Evolutionary conservation across 2,329 filamentous ascomycete species (phyloP).

Genomic region (Endoconidiophora polonica): DNA sequence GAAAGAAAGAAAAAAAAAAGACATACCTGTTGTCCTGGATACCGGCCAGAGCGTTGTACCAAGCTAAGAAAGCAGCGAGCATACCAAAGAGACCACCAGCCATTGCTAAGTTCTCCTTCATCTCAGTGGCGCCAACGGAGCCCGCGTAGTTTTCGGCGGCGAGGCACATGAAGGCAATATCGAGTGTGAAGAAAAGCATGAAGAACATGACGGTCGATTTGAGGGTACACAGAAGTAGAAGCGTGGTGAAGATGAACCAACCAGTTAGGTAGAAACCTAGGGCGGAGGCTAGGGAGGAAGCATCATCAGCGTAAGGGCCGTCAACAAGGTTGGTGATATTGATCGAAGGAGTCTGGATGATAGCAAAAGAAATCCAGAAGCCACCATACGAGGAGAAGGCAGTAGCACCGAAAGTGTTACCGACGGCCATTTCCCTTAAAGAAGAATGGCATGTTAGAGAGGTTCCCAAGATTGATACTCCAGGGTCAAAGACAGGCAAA

Average conservation of each 20-base stretch:
- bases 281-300: constrained; percentile 36
- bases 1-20: neutral
- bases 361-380: constrained; percentile 65
- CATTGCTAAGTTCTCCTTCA: constrained; percentile 39
- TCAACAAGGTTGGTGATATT: constrained; percentile 30
- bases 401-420: constrained; percentile 74
- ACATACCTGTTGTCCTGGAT: constrained; percentile 53
- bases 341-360: constrained; percentile 54
- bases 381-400: constrained; percentile 68
- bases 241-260: constrained; percentile 74
- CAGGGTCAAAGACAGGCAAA: neutral
- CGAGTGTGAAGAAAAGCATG: constrained; percentile 59
- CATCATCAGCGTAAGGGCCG: constrained; percentile 29
- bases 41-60: constrained; percentile 77
- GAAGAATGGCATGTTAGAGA: neutral
- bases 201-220: constrained; percentile 66
- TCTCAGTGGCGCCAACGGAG: constrained; percentile 31
- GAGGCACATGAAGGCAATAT: constrained; percentile 59
- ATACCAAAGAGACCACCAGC: constrained; percentile 69
- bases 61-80: constrained; percentile 62
- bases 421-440: constrained; percentile 66
- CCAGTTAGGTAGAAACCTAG: constrained; percentile 60
- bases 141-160: constrained; percentile 42
- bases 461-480: neutral
- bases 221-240: constrained; percentile 58